These are phyloP conservation scores for Colletotrichum costaricense DNA, from an alignment of 2,329 filamentous ascomycete genomes.

Conservation along the genomic window DNA sequence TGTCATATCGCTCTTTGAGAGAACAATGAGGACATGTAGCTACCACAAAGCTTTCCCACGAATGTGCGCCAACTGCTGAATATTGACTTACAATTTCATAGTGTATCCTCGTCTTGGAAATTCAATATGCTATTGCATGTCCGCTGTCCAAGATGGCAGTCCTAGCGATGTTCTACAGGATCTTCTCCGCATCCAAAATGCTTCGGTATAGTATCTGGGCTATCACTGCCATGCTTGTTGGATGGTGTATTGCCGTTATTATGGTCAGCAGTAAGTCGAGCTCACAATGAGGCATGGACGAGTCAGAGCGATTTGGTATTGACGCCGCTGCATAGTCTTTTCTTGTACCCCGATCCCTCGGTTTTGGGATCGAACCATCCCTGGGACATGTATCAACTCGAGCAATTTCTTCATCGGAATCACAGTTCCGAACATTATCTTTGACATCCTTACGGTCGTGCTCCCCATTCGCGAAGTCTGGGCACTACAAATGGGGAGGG, in stretches of 20 bases:
- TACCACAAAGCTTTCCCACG: neutral
- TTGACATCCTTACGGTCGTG: neutral
- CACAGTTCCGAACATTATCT: neutral
- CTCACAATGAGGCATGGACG: too few relatives aligned
- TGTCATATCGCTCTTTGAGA: neutral
- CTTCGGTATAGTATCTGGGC: neutral
- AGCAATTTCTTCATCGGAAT: constrained; percentile 9
- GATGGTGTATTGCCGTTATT: constrained; percentile 4
- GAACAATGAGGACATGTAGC: neutral
- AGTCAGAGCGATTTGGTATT: too few relatives aligned
- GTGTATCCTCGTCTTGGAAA: constrained; percentile 5
- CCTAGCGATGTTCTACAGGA: constrained; percentile 11
- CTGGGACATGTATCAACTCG: constrained; percentile 5
- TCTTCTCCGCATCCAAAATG: constrained; percentile 13
- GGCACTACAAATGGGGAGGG: constrained; percentile 2
- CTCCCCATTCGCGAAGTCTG: constrained; percentile 6
- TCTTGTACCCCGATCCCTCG: neutral
- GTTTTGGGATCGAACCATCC: neutral
- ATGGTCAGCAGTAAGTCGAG: constrained; percentile 1
- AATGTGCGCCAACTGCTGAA: neutral
- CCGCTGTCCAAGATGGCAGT: constrained; percentile 7
- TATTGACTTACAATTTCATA: neutral
- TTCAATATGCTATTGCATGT: constrained; percentile 3
- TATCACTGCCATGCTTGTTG: neutral
- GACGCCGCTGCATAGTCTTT: too few relatives aligned